phyloP scores from a whole-genome alignment of 164 flowering plant genomes.

The Sedum album region DNA sequence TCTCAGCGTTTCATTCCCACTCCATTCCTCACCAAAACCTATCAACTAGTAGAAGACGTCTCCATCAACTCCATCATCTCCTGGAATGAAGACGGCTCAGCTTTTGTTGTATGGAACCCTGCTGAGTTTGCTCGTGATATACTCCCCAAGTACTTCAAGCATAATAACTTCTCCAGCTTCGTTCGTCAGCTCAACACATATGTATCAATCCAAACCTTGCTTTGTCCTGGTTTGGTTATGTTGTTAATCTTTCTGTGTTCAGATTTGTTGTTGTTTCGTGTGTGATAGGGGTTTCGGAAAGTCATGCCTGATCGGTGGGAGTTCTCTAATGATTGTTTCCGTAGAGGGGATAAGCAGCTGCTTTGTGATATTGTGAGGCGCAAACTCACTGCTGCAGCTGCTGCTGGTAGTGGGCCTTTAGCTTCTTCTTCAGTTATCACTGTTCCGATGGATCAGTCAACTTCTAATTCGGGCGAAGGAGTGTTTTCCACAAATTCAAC shows the following conservation, averaged over 20 bases:
- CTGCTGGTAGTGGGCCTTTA: background rate
- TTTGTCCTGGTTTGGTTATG: background rate
- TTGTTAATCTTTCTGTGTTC: background rate
- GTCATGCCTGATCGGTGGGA: constrained; percentile 70
- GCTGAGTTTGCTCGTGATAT: constrained; percentile 64
- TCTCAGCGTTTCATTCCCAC: constrained; percentile 53
- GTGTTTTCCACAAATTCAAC: background rate
- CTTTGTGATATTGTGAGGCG: constrained; percentile 53
- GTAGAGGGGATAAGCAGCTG: constrained; percentile 43
- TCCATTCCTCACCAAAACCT: constrained; percentile 67
- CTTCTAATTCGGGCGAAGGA: background rate
- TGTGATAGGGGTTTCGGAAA: constrained; percentile 54
- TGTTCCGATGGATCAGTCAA: background rate
- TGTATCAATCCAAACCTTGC: constrained; percentile 16
- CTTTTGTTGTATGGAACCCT: constrained; percentile 58
- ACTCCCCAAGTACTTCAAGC: constrained; percentile 65
- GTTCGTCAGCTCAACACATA: constrained; percentile 52
- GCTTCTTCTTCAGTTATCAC: background rate
- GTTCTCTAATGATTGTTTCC: constrained; percentile 49
- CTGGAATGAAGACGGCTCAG: constrained; percentile 61
- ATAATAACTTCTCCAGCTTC: constrained; percentile 57
- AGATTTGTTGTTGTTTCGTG: background rate
- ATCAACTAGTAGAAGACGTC: constrained; percentile 58
- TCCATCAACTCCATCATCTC: constrained; percentile 45
- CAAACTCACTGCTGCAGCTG: constrained; percentile 18